A percentile compares a stretch with the other conserved stretches of the same genome.
Evolutionary conservation across 257 asterid species (phyloP).

Genomic region (Linaria vulgaris): DNA sequence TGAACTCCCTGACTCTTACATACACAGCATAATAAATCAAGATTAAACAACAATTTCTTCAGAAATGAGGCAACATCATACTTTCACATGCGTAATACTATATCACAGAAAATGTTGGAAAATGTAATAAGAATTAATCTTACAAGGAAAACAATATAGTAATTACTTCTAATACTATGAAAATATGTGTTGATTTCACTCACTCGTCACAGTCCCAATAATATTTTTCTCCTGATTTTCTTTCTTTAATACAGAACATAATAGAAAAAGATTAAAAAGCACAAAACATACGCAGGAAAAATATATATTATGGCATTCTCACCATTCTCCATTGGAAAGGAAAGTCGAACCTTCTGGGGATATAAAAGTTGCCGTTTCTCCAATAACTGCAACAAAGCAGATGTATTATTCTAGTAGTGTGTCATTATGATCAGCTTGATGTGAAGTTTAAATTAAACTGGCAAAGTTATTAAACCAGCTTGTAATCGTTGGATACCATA

Average conservation of each 20-base stretch:
- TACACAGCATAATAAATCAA: too few species aligned
- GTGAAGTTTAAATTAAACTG: neutral
- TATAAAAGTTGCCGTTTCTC: conserved; percentile 81
- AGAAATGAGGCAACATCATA: too few species aligned
- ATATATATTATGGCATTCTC: conserved; percentile 26
- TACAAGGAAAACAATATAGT: too few species aligned
- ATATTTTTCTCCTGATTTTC: neutral
- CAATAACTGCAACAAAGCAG: conserved; percentile 67
- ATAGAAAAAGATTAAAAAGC: neutral
- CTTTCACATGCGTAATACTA: too few species aligned
- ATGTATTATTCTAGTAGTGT: conserved; percentile 14
- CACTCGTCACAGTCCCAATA: neutral
- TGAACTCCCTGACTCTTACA: too few species aligned
- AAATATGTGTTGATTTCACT: conserved; percentile 10
- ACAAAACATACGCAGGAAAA: conserved; percentile 22
- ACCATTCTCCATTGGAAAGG: conserved; percentile 99
- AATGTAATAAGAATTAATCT: too few species aligned
- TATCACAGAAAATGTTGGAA: too few species aligned
- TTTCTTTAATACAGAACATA: neutral
- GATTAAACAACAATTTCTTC: too few species aligned
- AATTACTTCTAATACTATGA: conserved; percentile 16
- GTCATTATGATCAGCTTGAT: neutral
- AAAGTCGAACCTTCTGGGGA: conserved; percentile 68
- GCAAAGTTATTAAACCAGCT: conserved; percentile 2
- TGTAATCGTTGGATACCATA: neutral